Base-by-base conservation (phyloP, 163 green algal species). In the Volvox carteri region DNA sequence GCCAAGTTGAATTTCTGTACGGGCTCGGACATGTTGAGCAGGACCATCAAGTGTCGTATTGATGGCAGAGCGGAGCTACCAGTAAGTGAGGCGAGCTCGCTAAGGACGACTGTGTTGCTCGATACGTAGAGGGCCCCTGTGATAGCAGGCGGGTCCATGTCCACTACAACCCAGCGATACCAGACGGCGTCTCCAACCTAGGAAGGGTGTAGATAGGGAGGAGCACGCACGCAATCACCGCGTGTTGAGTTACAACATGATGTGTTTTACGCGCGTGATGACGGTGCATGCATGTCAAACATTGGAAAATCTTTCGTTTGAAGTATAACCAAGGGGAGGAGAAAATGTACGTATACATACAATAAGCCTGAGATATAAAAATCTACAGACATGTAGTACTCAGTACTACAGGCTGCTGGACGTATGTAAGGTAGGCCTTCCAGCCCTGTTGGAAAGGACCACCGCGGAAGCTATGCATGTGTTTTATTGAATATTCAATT, bases 101-200 rank as follows among this genome's bases (percentile, higher is more conserved):
- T 28, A 42, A 81, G 14, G n/a, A 48, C 35, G 14, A 14, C 33
- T 23, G 4, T 70, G 19, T 35, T 44, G 23, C 65, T 70, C 30
- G 33, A 14, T n/a, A 84, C 30, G 52, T 50, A 37, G 8, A 73
- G 5, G 12, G 5, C 1, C 3, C 77, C 77, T 1, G 52, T 41
- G 2, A 56, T 5, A 4, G 14, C 16, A 3, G 77, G 77, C 33
- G 77, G 77, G 14, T 73, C 35, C 8, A 85, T 1, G 50, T 85
- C 77, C 18, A 85, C 77, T 6, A 39, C 5, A 14, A 85, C 77
- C 77, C 77, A 85, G 4, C 77, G 77, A 7, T 46, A 85, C 77
- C 77, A 85, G 3, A 72, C 77, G 18, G 1, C 18, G 8, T 7
- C 52, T 0, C 21, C 77, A 4, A 84, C 75, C 75, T 84, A 48